These are phyloP conservation scores for Leccinum holopus DNA, from an alignment of 1,284 basidiomycete species.

Conservation along the genomic window DNA sequence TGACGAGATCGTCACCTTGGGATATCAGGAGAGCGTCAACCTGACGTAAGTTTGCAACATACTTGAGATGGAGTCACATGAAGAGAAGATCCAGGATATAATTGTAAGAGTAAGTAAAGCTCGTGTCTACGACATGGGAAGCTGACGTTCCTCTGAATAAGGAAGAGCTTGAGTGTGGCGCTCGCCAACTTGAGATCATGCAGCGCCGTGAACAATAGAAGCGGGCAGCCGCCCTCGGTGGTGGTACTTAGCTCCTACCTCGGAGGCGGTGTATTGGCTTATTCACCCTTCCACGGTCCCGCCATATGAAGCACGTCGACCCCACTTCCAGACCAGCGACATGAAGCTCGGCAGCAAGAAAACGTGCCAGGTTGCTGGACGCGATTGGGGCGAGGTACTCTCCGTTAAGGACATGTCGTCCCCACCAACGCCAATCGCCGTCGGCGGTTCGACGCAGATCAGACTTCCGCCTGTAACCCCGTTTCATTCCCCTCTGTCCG, in stretches of 20 bases:
- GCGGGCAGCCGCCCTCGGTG: slow-evolving; percentile 60
- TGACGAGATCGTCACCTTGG: slow-evolving; percentile 76
- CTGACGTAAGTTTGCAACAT: slow-evolving; percentile 90
- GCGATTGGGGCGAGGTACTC: slow-evolving; percentile 78
- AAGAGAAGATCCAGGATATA: slow-evolving; percentile 99
- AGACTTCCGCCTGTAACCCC: slow-evolving; percentile 73
- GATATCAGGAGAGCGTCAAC: slow-evolving; percentile 50
- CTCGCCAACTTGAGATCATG: slow-evolving; percentile 93
- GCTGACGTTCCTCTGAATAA: slow-evolving; percentile 63
- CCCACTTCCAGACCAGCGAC: slow-evolving; percentile 91
- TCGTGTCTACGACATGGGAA: not conserved
- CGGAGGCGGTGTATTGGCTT: slow-evolving; percentile 65
- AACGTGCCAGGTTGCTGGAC: slow-evolving; percentile 79
- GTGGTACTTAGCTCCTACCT: slow-evolving; percentile 40
- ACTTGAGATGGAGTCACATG: slow-evolving; percentile 98
- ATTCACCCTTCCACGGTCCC: slow-evolving; percentile 43
- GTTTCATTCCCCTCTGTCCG: not conserved
- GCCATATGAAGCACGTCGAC: slow-evolving; percentile 22
- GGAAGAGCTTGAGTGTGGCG: slow-evolving; percentile 97
- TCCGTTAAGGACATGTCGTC: slow-evolving; percentile 57
- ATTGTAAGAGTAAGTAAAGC: slow-evolving; percentile 75
- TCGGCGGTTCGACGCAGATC: slow-evolving; percentile 40
- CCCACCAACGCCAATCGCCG: slow-evolving; percentile 54
- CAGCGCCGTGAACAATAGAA: slow-evolving; percentile 92
- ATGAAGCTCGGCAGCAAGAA: slow-evolving; percentile 99